Percentiles rank a stretch among this genome's conserved stretches.
phyloP scores from a whole-genome alignment of 805 yeast species.

The Spencermartinsiella europaea region DNA sequence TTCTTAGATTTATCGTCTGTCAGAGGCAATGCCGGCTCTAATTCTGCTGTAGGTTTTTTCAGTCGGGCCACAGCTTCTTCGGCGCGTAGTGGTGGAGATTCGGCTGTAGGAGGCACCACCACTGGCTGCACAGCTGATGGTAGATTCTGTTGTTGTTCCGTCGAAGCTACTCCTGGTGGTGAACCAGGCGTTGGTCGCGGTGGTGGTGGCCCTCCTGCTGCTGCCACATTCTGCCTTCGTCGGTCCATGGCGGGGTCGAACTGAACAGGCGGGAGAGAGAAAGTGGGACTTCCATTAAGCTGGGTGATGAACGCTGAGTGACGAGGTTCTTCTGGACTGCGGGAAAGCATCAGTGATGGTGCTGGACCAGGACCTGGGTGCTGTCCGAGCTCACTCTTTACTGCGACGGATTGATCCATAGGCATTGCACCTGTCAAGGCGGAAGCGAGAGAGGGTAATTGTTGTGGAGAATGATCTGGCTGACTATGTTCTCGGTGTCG shows the following conservation, averaged over 20 bases:
- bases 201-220: not conserved
- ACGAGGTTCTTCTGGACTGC: constrained; percentile 1
- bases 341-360: not conserved
- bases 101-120: not conserved
- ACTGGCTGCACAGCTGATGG: not conserved
- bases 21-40: not conserved
- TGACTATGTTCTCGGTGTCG: too few species aligned
- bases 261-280: constrained; percentile 27
- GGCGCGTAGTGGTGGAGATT: constrained; percentile 28
- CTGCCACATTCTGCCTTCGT: constrained; percentile 15
- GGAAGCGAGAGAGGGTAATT: not conserved
- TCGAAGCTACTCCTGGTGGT: not conserved
- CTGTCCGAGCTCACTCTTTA: not conserved
- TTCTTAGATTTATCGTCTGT: constrained; percentile 1
- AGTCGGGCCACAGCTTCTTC: constrained; percentile 35
- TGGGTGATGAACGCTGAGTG: constrained; percentile 14
- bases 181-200: not conserved
- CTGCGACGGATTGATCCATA: not conserved
- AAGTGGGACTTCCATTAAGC: constrained; percentile 12
- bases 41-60: constrained; percentile 17
- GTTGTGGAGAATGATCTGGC: not conserved
- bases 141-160: too few species aligned
- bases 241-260: constrained; percentile 24
- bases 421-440: not conserved
- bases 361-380: too few species aligned